These are phyloP conservation scores for Tetrapyrgos nigripes DNA, from an alignment of 1,284 basidiomycete genomes.

Conservation along the genomic window DNA sequence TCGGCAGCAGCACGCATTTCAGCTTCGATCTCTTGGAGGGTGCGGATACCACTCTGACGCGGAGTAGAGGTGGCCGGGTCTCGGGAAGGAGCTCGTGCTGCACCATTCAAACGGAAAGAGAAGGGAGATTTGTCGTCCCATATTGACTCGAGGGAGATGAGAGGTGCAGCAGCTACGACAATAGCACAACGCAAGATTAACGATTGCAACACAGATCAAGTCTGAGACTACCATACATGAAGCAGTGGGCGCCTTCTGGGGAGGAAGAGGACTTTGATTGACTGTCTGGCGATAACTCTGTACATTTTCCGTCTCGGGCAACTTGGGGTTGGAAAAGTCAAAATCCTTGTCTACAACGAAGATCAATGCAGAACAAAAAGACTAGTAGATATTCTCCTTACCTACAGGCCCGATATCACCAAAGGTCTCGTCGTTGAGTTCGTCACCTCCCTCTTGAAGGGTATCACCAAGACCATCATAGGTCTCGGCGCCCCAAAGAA, in stretches of 20 bases:
- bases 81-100: conserved; percentile 41
- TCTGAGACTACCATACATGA: conserved; percentile 18
- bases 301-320: conserved; percentile 32
- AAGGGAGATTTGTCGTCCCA: conserved; percentile 84
- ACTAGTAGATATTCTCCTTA: conserved; percentile 42
- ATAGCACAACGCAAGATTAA: conserved; percentile 2
- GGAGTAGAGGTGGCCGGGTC: conserved; percentile 33
- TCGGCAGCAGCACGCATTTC: conserved; percentile 77
- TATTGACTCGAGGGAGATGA: conserved; percentile 67
- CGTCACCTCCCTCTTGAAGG: conserved; percentile 89
- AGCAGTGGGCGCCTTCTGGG: conserved; percentile 5
- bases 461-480: conserved; percentile 91
- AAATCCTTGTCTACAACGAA: conserved; percentile 85
- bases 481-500: conserved; percentile 89
- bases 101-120: conserved; percentile 63
- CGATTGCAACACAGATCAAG: conserved; percentile 14
- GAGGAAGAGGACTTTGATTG: neutral
- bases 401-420: conserved; percentile 74
- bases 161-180: conserved; percentile 30
- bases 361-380: conserved; percentile 11
- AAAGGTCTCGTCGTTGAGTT: conserved; percentile 96
- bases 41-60: conserved; percentile 63
- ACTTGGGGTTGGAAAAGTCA: conserved; percentile 73
- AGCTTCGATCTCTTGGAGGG: conserved; percentile 93
- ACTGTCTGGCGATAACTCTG: neutral